Evolutionary conservation across 306 rosid genomes (phyloP).

Genomic region (Neltuma alba): DNA sequence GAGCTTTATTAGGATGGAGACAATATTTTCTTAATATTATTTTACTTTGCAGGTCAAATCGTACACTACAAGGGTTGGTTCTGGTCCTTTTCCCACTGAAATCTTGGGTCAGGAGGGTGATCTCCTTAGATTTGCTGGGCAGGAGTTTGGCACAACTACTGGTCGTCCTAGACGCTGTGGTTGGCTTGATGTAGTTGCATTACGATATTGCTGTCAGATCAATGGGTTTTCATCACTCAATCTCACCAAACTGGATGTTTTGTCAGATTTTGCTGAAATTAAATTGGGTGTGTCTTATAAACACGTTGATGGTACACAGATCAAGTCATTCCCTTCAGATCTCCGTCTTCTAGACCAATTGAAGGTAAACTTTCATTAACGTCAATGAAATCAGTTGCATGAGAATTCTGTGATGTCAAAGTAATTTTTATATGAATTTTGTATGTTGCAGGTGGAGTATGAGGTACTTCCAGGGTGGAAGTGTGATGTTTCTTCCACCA

Average conservation of each 20-base stretch:
- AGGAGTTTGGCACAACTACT: constrained; percentile 98
- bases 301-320: constrained; percentile 63
- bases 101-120: constrained; percentile 84
- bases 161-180: constrained; percentile 99
- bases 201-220: constrained; percentile 80
- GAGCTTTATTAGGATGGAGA: background rate
- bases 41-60: constrained; percentile 80
- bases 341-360: constrained; percentile 86
- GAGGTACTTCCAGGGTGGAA: constrained; percentile 92
- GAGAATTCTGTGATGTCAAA: constrained; percentile 11
- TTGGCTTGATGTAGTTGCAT: constrained; percentile 92
- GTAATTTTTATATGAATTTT: constrained; percentile 13
- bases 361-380: constrained; percentile 52
- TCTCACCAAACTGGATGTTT: constrained; percentile 92
- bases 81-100: constrained; percentile 99
- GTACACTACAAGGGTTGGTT: constrained; percentile 95
- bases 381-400: background rate
- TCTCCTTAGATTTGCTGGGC: constrained; percentile 91
- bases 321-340: constrained; percentile 86
- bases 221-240: constrained; percentile 89
- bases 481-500: constrained; percentile 70
- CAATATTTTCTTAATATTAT: constrained; percentile 28
- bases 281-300: constrained; percentile 78
- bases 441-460: constrained; percentile 75
- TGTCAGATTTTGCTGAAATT: constrained; percentile 76